These are phyloP conservation scores for Fusarium guadeloupense DNA, from an alignment of 2,329 filamentous ascomycete species.

Conservation along the genomic window DNA sequence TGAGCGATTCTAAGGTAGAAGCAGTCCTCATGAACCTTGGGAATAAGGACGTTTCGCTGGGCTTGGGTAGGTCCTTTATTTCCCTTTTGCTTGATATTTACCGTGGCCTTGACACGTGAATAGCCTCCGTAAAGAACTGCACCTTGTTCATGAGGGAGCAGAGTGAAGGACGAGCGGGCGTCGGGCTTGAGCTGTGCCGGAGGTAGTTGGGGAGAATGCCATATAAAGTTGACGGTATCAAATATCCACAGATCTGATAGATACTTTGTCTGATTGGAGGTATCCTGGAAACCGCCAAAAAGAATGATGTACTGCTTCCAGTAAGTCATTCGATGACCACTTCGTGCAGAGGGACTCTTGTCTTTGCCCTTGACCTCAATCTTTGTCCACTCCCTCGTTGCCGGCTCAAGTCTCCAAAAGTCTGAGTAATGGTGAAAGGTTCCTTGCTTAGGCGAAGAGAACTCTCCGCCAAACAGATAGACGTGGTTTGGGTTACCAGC, in stretches of 20 bases:
- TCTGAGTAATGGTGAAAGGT: constrained; percentile 99
- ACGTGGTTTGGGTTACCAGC: constrained; percentile 85
- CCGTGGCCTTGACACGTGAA: constrained; percentile 83
- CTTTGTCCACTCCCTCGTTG: constrained; percentile 87
- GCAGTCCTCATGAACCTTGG: constrained; percentile 92
- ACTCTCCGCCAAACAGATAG: constrained; percentile 96
- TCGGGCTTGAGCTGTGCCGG: constrained; percentile 88
- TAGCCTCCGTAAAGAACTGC: constrained; percentile 94
- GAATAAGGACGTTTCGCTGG: constrained; percentile 79
- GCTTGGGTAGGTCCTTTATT: constrained; percentile 68
- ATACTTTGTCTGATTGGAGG: constrained; percentile 93
- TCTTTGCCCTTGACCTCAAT: constrained; percentile 82
- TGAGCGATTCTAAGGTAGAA: constrained; percentile 88
- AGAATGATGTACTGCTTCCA: constrained; percentile 97
- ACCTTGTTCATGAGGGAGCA: constrained; percentile 89
- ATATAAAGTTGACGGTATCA: constrained; percentile 86
- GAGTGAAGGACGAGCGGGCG: constrained; percentile 87
- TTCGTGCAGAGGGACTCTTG: constrained; percentile 82
- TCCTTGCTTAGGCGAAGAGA: constrained; percentile 94
- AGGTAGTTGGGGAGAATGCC: constrained; percentile 80
- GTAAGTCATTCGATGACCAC: constrained; percentile 94
- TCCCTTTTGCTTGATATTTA: constrained; percentile 62
- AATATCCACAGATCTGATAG: constrained; percentile 95
- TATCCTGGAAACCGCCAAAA: constrained; percentile 97
- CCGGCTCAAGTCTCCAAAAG: constrained; percentile 92